Percentiles rank a stretch among this genome's conserved stretches.
Conservation (phyloP, 2,329 filamentous ascomycete species). For the Arthrinium puccinioides region DNA sequence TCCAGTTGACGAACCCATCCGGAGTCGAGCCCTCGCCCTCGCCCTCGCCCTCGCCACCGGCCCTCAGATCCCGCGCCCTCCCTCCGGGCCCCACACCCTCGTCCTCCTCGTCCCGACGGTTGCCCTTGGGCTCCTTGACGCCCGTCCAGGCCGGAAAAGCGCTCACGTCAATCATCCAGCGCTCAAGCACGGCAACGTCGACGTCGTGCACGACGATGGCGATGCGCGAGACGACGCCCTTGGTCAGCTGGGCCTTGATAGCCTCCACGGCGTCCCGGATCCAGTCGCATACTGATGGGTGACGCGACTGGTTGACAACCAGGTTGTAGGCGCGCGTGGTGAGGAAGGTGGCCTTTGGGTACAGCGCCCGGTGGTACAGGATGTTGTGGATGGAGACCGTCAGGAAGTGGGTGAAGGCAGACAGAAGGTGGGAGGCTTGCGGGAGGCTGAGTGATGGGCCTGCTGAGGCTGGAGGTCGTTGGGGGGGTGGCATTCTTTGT, state of each 20-base stretch:
- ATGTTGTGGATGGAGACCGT: conserved; percentile 79
- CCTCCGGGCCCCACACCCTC: conserved; percentile 4
- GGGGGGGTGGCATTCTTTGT: background rate
- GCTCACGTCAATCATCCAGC: conserved; percentile 54
- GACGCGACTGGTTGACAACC: conserved; percentile 76
- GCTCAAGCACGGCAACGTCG: conserved; percentile 41
- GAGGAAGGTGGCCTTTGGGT: conserved; percentile 71
- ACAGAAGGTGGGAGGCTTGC: conserved; percentile 51
- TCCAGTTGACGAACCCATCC: conserved; percentile 34
- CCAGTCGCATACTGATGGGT: conserved; percentile 81
- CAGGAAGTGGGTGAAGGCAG: conserved; percentile 71
- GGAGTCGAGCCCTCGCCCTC: conserved; percentile 3
- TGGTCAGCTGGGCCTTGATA: conserved; percentile 61
- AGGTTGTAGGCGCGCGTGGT: conserved; percentile 76
- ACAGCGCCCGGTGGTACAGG: conserved; percentile 73
- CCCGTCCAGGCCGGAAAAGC: conserved; percentile 40
- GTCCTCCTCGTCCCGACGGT: conserved; percentile 18
- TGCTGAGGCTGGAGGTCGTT: conserved; percentile 5
- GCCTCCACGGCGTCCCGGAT: conserved; percentile 73
- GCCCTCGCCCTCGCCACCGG: conserved; percentile 6
- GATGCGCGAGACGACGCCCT: conserved; percentile 38
- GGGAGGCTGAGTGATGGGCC: conserved; percentile 22
- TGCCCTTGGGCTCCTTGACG: conserved; percentile 16
- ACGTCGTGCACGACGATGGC: conserved; percentile 36
- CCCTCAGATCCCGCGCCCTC: conserved; percentile 11